Evolutionary conservation across 495 filamentous ascomycete genomes (phyloP).

Genomic region (Penicillium bialowiezense): DNA sequence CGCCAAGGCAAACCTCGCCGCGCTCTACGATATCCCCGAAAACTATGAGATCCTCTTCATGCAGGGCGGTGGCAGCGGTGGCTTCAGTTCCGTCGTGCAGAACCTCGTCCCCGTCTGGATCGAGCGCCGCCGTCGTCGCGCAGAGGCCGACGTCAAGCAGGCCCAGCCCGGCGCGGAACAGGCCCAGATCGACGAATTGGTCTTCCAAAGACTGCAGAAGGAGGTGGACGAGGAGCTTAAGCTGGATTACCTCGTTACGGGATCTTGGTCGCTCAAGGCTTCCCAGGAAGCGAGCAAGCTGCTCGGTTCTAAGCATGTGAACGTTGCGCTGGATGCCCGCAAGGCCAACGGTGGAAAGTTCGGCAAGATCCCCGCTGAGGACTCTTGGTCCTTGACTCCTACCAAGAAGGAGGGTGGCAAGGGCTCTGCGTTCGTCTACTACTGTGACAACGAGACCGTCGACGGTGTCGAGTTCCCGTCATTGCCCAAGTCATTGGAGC

Average conservation of each 20-base stretch:
- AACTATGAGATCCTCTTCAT: conserved; percentile 78
- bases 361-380: conserved; percentile 73
- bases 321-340: conserved; percentile 71
- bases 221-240: conserved; percentile 65
- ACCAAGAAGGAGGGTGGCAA: conserved; percentile 48
- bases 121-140: conserved; percentile 48
- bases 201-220: conserved; percentile 56
- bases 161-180: conserved; percentile 31
- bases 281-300: conserved; percentile 77
- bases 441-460: conserved; percentile 80
- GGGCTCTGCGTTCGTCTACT: conserved; percentile 75
- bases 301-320: conserved; percentile 73
- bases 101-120: conserved; percentile 84
- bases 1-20: conserved; percentile 61
- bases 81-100: conserved; percentile 78
- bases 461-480: conserved; percentile 91
- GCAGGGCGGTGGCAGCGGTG: conserved; percentile 77
- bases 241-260: conserved; percentile 88
- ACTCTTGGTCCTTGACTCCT: conserved; percentile 71
- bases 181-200: conserved; percentile 46
- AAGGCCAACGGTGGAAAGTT: conserved; percentile 80
- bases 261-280: conserved; percentile 90
- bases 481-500: conserved; percentile 64
- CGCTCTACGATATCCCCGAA: conserved; percentile 70
- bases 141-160: conserved; percentile 34